Conservation (phyloP, 192 early-diverging fungal genomes). For the Obelidium mucronatum region DNA sequence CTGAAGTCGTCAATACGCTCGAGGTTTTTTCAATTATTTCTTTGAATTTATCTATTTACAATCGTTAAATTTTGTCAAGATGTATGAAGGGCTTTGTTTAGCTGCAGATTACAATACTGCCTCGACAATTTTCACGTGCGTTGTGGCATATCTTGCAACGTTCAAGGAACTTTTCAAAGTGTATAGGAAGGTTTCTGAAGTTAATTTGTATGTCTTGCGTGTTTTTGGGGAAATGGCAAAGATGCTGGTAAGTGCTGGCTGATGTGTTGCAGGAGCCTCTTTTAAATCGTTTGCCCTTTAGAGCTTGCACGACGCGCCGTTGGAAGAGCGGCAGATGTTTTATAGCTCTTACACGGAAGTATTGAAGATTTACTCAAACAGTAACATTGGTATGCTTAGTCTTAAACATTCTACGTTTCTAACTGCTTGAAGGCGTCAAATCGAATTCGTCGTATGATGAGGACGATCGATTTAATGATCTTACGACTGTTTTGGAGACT, state of each 20-base stretch:
- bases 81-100: constrained; percentile 81
- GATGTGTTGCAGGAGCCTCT: not conserved
- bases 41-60: not conserved
- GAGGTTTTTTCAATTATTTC: constrained; percentile 49
- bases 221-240: constrained; percentile 49
- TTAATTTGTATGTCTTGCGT: constrained; percentile 68
- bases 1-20: constrained; percentile 68
- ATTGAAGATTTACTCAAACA: constrained; percentile 61
- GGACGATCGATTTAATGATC: constrained; percentile 72
- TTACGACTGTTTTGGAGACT: constrained; percentile 65
- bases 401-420: too few species aligned
- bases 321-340: constrained; percentile 35
- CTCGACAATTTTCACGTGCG: constrained; percentile 62
- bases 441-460: constrained; percentile 49
- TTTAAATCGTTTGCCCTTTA: constrained; percentile 35
- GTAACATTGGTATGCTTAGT: constrained; percentile 55
- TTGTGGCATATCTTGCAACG: constrained; percentile 61
- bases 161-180: constrained; percentile 71
- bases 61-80: too few species aligned
- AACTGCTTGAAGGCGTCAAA: not conserved
- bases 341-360: constrained; percentile 53
- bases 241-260: constrained; percentile 37
- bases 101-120: constrained; percentile 70
- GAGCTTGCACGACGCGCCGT: constrained; percentile 42
- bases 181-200: constrained; percentile 70